Evolutionary conservation across 1,284 basidiomycete genomes (phyloP).

Genomic region (Rhodotorula mucilaginosa): DNA sequence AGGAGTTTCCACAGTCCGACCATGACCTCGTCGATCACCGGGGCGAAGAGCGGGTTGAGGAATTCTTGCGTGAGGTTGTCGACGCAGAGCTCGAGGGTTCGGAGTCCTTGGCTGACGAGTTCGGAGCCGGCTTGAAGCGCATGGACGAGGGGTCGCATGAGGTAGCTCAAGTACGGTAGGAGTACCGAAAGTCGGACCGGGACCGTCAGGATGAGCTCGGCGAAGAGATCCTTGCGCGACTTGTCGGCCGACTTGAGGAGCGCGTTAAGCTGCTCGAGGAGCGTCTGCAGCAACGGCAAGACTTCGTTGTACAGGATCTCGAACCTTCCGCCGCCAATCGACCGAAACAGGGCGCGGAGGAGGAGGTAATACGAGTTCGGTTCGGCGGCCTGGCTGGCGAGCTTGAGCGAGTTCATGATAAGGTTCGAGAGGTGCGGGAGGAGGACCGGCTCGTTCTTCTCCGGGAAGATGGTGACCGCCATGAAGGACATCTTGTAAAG

Average conservation of each 20-base stretch:
- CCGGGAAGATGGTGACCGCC: slow-evolving; percentile 73
- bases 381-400: slow-evolving; percentile 86
- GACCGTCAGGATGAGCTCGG: slow-evolving; percentile 95
- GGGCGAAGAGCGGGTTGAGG: slow-evolving; percentile 92
- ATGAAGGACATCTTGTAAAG: slow-evolving; percentile 96
- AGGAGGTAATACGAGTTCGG: slow-evolving; percentile 92
- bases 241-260: slow-evolving; percentile 72
- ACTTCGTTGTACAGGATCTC: slow-evolving; percentile 97
- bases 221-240: slow-evolving; percentile 76
- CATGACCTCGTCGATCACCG: slow-evolving; percentile 91
- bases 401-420: slow-evolving; percentile 94
- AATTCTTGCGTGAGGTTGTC: slow-evolving; percentile 99
- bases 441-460: slow-evolving; percentile 82
- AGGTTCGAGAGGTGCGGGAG: slow-evolving; percentile 89
- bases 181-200: slow-evolving; percentile 93
- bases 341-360: slow-evolving; percentile 90
- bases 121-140: slow-evolving; percentile 85
- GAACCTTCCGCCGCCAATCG: slow-evolving; percentile 96
- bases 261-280: slow-evolving; percentile 91
- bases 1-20: slow-evolving; percentile 86
- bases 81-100: slow-evolving; percentile 98
- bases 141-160: slow-evolving; percentile 94
- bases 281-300: slow-evolving; percentile 89
- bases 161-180: slow-evolving; percentile 87
- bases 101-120: slow-evolving; percentile 89